Conservation (phyloP, 1,284 basidiomycete genomes). For the Phellopilus nigrolimitatus region DNA sequence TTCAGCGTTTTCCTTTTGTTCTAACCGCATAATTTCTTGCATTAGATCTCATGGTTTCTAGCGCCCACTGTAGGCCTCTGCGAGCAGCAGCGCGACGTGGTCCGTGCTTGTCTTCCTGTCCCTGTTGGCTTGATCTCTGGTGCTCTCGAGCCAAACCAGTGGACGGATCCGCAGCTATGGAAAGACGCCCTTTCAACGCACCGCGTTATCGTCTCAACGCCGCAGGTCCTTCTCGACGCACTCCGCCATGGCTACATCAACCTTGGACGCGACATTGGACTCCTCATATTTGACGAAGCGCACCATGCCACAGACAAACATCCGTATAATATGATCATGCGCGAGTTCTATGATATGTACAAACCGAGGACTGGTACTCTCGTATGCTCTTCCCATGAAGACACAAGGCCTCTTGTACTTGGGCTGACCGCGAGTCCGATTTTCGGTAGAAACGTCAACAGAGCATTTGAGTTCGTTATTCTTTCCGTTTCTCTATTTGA, state of each 20-base stretch:
- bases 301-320: conserved; percentile 73
- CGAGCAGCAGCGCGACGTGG: conserved; percentile 62
- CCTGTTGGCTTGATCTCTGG: conserved; percentile 65
- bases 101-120: conserved; percentile 47
- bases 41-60: conserved; percentile 72
- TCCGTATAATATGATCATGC: conserved; percentile 74
- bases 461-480: conserved; percentile 51
- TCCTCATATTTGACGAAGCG: conserved; percentile 76
- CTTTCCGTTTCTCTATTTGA: background rate
- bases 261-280: conserved; percentile 57
- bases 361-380: conserved; percentile 31
- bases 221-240: conserved; percentile 76
- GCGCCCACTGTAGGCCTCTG: conserved; percentile 76
- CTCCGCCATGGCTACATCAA: conserved; percentile 66
- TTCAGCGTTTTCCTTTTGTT: background rate
- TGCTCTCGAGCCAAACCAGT: conserved; percentile 70
- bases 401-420: conserved; percentile 48
- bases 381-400: conserved; percentile 20
- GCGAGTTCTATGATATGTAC: conserved; percentile 58
- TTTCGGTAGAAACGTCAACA: conserved; percentile 62
- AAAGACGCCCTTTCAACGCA: conserved; percentile 44
- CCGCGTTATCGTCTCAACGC: conserved; percentile 69
- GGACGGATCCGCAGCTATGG: conserved; percentile 64
- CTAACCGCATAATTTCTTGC: conserved; percentile 8
- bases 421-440: conserved; percentile 81